Percentiles rank a stretch among this genome's conserved stretches.
Evolutionary conservation across 2,329 filamentous ascomycete species (phyloP).

Genomic region (Paraconiothyrium brasiliense): DNA sequence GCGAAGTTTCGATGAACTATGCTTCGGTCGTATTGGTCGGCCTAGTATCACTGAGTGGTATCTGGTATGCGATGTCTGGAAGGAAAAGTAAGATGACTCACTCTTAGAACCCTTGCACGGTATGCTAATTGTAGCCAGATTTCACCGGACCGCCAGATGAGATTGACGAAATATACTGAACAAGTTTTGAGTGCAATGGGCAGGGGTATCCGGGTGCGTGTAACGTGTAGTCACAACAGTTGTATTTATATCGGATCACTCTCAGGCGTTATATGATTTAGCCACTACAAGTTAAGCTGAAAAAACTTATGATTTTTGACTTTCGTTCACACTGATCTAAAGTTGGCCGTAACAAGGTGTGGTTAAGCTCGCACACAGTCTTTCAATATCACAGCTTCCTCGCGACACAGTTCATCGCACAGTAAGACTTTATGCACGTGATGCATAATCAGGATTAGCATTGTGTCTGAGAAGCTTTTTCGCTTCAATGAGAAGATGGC

Average conservation of each 20-base stretch:
- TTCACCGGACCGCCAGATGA: constrained; percentile 8
- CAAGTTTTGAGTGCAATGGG: neutral
- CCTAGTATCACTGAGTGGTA: constrained; percentile 47
- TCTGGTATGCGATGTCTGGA: constrained; percentile 5
- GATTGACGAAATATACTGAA: constrained; percentile 3
- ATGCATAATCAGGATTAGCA: too few species aligned
- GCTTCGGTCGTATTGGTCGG: constrained; percentile 65
- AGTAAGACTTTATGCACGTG: too few species aligned
- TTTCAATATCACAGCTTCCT: too few species aligned
- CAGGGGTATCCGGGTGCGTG: neutral
- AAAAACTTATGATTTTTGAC: neutral
- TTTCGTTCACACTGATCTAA: neutral
- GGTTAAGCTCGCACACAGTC: too few species aligned
- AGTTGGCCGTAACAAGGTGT: neutral
- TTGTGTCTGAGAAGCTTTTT: too few species aligned
- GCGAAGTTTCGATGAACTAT: constrained; percentile 65
- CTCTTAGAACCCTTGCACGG: neutral
- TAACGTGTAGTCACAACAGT: neutral
- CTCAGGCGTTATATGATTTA: too few species aligned
- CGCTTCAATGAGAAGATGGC: too few species aligned
- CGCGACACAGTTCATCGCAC: too few species aligned
- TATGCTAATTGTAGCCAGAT: neutral
- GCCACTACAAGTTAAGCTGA: too few species aligned
- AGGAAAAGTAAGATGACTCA: neutral
- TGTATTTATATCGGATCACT: neutral